Evolutionary conservation across 768 basidiomycete species (phyloP).

Genomic region (Leccinum broughii): DNA sequence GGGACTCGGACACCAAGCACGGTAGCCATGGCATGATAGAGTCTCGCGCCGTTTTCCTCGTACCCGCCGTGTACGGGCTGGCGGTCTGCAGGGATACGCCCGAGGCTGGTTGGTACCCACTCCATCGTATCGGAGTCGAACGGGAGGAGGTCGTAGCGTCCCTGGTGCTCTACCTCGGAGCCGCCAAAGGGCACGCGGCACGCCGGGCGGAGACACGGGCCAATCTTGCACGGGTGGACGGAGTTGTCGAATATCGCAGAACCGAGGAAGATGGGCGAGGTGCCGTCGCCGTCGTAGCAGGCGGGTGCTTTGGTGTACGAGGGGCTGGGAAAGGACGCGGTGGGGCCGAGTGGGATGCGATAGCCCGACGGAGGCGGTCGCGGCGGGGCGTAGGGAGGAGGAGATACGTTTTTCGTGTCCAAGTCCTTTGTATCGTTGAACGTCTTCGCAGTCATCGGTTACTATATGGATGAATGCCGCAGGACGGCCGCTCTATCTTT

Average conservation of each 20-base stretch:
- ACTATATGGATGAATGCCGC: too few species aligned
- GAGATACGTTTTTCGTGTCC: constrained; percentile 13
- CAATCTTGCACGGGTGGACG: constrained; percentile 85
- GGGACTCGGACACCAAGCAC: constrained; percentile 61
- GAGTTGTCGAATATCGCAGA: constrained; percentile 66
- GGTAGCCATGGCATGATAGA: constrained; percentile 65
- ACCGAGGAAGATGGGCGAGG: constrained; percentile 66
- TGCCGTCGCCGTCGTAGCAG: constrained; percentile 56
- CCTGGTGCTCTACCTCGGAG: constrained; percentile 55
- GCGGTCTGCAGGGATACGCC: constrained; percentile 57
- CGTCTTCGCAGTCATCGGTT: neutral
- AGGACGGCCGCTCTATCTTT: too few species aligned
- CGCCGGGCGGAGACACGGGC: constrained; percentile 50
- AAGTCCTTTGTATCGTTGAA: constrained; percentile 13
- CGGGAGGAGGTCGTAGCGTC: constrained; percentile 75
- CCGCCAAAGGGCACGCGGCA: constrained; percentile 67
- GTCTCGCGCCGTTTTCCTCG: constrained; percentile 62
- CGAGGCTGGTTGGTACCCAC: constrained; percentile 63
- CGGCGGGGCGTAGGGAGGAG: constrained; percentile 21
- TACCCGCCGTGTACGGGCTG: constrained; percentile 72
- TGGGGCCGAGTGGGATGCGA: constrained; percentile 53
- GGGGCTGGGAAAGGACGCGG: constrained; percentile 40
- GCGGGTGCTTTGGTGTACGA: constrained; percentile 50
- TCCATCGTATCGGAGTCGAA: constrained; percentile 71
- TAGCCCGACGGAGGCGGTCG: constrained; percentile 61